These are phyloP conservation scores for Vigna nakashimae DNA, from an alignment of 306 rosid genomes.

Conservation along the genomic window DNA sequence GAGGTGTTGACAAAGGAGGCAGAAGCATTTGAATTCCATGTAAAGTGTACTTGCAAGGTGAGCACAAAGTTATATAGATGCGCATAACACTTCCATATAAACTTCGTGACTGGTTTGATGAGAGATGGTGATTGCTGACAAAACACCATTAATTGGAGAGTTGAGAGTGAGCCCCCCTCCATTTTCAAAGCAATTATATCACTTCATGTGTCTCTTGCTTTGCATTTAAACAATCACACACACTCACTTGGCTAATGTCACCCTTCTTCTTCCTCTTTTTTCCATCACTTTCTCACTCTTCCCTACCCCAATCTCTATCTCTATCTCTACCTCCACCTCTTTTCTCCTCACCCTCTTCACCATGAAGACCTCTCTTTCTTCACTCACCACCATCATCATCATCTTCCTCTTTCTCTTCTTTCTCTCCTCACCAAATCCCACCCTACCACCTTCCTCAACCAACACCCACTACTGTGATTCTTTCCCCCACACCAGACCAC, in stretches of 20 bases:
- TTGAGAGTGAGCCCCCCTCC: constrained; percentile 39
- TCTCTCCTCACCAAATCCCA: constrained; percentile 35
- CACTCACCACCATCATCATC: constrained; percentile 22
- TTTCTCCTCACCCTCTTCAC: constrained; percentile 1
- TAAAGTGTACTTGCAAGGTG: not conserved
- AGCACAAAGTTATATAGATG: not conserved
- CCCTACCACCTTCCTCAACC: constrained; percentile 44
- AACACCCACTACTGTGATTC: constrained; percentile 57
- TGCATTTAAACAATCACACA: constrained; percentile 50
- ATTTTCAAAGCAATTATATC: constrained; percentile 50
- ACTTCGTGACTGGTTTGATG: constrained; percentile 48
- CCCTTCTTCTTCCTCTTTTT: constrained; percentile 14
- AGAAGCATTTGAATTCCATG: constrained; percentile 12
- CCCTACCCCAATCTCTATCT: not conserved
- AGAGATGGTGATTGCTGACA: constrained; percentile 42
- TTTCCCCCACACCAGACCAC: constrained; percentile 57
- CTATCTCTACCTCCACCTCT: not conserved
- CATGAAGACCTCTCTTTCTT: constrained; percentile 68
- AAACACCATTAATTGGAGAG: constrained; percentile 35
- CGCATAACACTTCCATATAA: constrained; percentile 41
- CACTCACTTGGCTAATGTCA: constrained; percentile 20
- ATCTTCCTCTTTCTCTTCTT: constrained; percentile 45
- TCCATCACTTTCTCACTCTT: constrained; percentile 11
- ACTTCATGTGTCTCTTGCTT: constrained; percentile 77
- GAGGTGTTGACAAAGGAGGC: not conserved